Evolutionary conservation across 371 early-diverging fungal species (phyloP), one percentile per base, ranked within the genome.

Genomic region (Syncephalis plumigaleata): DNA sequence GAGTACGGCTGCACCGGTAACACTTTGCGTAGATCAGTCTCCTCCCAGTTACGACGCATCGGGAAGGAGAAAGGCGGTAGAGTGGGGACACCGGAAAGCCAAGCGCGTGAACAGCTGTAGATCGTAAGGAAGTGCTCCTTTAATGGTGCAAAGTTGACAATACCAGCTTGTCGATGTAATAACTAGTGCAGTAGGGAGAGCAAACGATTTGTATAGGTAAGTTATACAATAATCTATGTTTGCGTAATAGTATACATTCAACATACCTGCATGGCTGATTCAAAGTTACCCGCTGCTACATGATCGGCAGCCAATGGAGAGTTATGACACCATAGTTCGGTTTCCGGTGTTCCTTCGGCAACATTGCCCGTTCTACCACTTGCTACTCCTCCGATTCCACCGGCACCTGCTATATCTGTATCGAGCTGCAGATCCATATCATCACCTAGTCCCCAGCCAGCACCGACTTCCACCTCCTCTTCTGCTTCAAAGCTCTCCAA

Each of bases 241-340:
- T 31, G 31, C 11, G 11, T 31, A 11, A 4, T 7, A 7, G 11
- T 31, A 31, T 31, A 7, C 31, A 7, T 31, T 31, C 31, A 31
- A 31, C 11, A 7, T 31, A 31, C 31, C 31, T 77, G 50, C 89
- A 96, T 91, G 8, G 92, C 97, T 25, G 75, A 76, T 49, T 91
- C 92, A 61, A 91, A 92, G 3, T 82, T 70, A 42, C 97, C 97
- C 3, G 92, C 90, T 0, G 89, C 89, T 52, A 92, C 75, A 59
- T 93, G 91, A 61, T 91, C 89, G 0, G 74, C 83, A 9, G 92
- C 84, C 42, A 86, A 60, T 18, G 66, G 67, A 2, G 88, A 88
- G 65, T 81, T 86, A 52, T 84, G 84, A 25, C 70, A 64, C 90
- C 91, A 92, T 7, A 68, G 42, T 2, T 77, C 75, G 3, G 60